Evolutionary conservation across 129 eudicot genomes (phyloP), one percentile per base, ranked within the genome.

Genomic region (Tagetes erecta): DNA sequence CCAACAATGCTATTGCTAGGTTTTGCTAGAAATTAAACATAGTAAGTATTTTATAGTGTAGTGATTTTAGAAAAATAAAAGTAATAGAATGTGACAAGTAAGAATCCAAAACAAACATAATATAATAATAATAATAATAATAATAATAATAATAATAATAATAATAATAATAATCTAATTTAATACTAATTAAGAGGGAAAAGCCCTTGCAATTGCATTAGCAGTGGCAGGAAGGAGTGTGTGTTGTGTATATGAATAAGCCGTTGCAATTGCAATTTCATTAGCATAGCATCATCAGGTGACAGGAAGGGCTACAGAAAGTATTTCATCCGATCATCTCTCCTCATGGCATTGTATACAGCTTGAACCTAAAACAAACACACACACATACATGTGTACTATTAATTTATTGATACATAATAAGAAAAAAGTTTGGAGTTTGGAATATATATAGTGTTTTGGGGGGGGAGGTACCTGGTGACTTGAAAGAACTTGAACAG

Each of bases 311-410:
- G 63, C 79, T 81, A 94, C 81, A 94, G 74, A 83, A 94, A 94
- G 72, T 90, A 94, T 82, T 90, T 94, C 97, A 94, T 90, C 82
- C 98, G 71, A 38, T 82, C 89, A 75, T 94, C 98, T 77, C 93
- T 88, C 84, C 89, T 88, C 98, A 94, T 94, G 4, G 98, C 98
- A 50, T 88, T 90, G 85, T 94, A 94, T 69, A 94, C 97, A 41
- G 98, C 97, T 85, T 94, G 98, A 67, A 94, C 98, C 98, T 92
- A 92, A 38, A 80, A 71, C 9, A 20, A 20, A 20, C 27, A 20
- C 27, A 20, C 27, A 20, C 27, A 20, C 27, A 20, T 20, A 20
- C 27, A 20, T 20, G 27, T 20, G 27, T 20, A 20, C 27, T 20
- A 20, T 20, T 20, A 20, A 20, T 20, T 20, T 20, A 20, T 20